These are phyloP conservation scores for Thraustochytrium striatum DNA, from an alignment of 352 stramenopile genomes.

Conservation along the genomic window DNA sequence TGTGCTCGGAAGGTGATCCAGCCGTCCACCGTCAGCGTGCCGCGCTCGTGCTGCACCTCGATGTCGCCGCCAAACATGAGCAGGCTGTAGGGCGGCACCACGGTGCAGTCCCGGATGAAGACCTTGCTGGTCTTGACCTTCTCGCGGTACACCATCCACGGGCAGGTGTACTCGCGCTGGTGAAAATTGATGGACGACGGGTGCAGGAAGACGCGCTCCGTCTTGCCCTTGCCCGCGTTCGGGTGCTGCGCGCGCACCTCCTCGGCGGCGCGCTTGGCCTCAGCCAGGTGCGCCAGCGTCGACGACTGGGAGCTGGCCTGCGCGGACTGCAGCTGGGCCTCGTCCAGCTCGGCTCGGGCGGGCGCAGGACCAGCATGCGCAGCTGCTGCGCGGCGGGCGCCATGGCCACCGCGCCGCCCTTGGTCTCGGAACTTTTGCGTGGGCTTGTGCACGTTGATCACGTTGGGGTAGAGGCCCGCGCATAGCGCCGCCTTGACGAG, in stretches of 20 bases:
- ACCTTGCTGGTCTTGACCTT: slow-evolving; percentile 92
- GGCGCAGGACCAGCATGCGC: slow-evolving; percentile 51
- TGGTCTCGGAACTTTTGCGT: slow-evolving; percentile 56
- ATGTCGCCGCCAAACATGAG: slow-evolving; percentile 93
- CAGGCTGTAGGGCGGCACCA: slow-evolving; percentile 92
- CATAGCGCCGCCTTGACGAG: slow-evolving; percentile 67
- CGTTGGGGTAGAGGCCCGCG: slow-evolving; percentile 72
- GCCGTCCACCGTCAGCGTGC: slow-evolving; percentile 69
- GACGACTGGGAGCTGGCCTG: not conserved
- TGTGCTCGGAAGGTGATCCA: slow-evolving; percentile 90
- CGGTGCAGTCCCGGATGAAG: slow-evolving; percentile 93
- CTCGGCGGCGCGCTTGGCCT: not conserved
- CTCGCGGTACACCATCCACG: slow-evolving; percentile 88
- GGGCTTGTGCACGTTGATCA: slow-evolving; percentile 62
- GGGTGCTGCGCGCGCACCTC: not conserved
- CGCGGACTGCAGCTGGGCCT: not conserved
- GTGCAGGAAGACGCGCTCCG: slow-evolving; percentile 92
- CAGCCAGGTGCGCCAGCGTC: not conserved
- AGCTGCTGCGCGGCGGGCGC: slow-evolving; percentile 54
- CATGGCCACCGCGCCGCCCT: slow-evolving; percentile 51
- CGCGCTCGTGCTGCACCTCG: slow-evolving; percentile 54
- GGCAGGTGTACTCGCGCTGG: slow-evolving; percentile 84
- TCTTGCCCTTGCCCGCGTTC: slow-evolving; percentile 51
- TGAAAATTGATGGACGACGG: slow-evolving; percentile 84
- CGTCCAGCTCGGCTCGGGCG: slow-evolving; percentile 25